These are phyloP conservation scores for Adenanthera pavonina DNA, from an alignment of 306 rosid species.

Conservation along the genomic window DNA sequence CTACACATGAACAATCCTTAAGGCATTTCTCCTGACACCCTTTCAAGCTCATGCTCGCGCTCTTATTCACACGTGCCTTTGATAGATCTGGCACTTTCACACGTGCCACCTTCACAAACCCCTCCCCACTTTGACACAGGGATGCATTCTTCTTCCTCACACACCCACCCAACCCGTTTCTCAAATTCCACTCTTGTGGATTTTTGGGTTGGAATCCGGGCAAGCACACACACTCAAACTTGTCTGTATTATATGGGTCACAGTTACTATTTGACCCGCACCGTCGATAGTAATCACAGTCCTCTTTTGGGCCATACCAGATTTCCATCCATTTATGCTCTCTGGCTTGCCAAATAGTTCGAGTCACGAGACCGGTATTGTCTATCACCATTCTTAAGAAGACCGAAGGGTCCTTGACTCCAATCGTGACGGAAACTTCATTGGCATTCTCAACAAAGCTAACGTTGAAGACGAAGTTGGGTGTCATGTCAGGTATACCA, in stretches of 20 bases:
- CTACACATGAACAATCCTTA: constrained; percentile 63
- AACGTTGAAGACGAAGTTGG: constrained; percentile 6
- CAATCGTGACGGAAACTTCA: not conserved
- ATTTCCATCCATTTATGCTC: not conserved
- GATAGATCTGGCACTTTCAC: constrained; percentile 71
- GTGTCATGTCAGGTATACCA: constrained; percentile 40
- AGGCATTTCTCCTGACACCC: constrained; percentile 54
- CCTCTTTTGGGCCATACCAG: constrained; percentile 46
- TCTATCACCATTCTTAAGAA: not conserved
- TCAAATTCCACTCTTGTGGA: constrained; percentile 51
- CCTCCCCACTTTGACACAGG: constrained; percentile 68
- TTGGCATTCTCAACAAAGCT: constrained; percentile 25
- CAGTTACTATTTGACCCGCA: constrained; percentile 52
- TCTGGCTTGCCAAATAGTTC: not conserved
- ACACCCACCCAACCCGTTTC: constrained; percentile 74
- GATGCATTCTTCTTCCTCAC: constrained; percentile 47
- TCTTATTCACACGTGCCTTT: constrained; percentile 40
- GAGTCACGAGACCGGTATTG: not conserved
- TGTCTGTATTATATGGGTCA: constrained; percentile 42
- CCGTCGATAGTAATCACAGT: constrained; percentile 38
- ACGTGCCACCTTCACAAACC: constrained; percentile 53
- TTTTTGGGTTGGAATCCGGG: constrained; percentile 51
- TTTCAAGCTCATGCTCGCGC: constrained; percentile 17
- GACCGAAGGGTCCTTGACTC: not conserved
- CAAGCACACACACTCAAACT: constrained; percentile 43